Evolutionary conservation across 1,139 yeast species (phyloP).

Genomic region (Diutina neorugosa): DNA sequence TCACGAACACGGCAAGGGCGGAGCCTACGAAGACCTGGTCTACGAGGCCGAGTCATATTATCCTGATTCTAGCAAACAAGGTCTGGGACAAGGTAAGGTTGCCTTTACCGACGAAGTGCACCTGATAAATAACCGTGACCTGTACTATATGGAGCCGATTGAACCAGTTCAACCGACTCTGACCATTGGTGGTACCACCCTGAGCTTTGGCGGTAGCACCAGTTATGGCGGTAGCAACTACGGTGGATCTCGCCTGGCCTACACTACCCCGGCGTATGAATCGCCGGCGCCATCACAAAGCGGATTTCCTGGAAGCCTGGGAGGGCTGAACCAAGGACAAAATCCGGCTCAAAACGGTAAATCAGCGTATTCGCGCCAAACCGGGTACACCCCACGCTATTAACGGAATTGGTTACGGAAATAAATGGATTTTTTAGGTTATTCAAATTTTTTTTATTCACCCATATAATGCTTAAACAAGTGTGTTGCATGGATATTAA

Average conservation of each 20-base stretch:
- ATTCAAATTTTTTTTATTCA: neutral
- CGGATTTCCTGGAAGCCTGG: neutral
- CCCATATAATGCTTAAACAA: neutral
- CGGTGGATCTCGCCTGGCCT: conserved; percentile 2
- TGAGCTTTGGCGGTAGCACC: neutral
- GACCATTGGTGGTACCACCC: conserved; percentile 1
- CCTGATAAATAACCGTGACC: neutral
- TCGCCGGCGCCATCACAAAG: neutral
- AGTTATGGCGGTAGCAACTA: neutral
- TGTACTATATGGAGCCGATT: conserved; percentile 4
- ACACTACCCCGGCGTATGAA: neutral
- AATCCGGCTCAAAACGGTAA: neutral
- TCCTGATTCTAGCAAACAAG: neutral
- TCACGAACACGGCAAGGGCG: conserved; percentile 29
- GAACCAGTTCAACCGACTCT: conserved; percentile 1
- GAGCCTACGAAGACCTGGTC: neutral
- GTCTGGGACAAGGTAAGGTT: neutral
- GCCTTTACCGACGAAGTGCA: neutral
- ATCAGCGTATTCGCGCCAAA: neutral
- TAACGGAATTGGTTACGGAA: neutral
- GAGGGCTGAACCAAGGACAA: neutral
- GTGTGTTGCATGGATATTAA: neutral
- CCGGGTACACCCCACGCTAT: conserved; percentile 1
- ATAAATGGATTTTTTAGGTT: neutral
- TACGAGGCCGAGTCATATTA: neutral